Base-by-base conservation (phyloP, 2,329 filamentous ascomycete species). In the Aspergillus texensis region DNA sequence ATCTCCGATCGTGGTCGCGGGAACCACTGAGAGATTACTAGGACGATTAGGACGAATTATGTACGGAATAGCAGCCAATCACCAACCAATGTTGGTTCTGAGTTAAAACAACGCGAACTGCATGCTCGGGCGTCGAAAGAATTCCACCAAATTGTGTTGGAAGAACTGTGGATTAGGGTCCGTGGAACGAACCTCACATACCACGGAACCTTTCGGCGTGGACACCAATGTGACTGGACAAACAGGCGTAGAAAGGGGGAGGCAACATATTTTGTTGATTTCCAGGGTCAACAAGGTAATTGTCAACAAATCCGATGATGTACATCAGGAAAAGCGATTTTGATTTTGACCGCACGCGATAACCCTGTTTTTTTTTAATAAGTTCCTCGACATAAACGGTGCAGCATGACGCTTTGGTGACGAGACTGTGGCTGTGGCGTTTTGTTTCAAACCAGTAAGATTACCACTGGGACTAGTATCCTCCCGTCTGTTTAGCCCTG, bases 191-290 rank as follows among this genome's bases (percentile, higher is more conserved):
- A 55, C 52, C 34, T 57, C 36, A 43, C 46, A 66, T 61, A 65
- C 67, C 69, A 62, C 46, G 68, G 67, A 67, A 65, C 62, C 14
- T 2, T 43, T 39, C 19, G 36, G 34, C 43, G 21, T 67, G 69
- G 67, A 67, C n/a, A 11, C 34, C 24, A 50, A 64, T 57, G 62
- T 63, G 64, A 69, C 58, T 68, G 64, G 62, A 36, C 41, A 24
- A 58, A 30, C 24, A 28, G 58, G 57, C 16, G 19, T 6, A 60
- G 21, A 64, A 64, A 64, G 65, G 63, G 63, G 65, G 64, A 64
- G 64, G 64, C 64, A 21, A 65, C 63, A 59, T 26, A 26, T 52
- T 46, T 34, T 61, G 36, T 16, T 57, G 21, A 28, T 57, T 26
- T 41, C 28, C 53, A 48, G 52, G 41, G 43, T 45, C 39, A 28